These are phyloP conservation scores for Phaeosphaeria sp. DNA, from an alignment of 2,329 filamentous ascomycete species.

Conservation along the genomic window DNA sequence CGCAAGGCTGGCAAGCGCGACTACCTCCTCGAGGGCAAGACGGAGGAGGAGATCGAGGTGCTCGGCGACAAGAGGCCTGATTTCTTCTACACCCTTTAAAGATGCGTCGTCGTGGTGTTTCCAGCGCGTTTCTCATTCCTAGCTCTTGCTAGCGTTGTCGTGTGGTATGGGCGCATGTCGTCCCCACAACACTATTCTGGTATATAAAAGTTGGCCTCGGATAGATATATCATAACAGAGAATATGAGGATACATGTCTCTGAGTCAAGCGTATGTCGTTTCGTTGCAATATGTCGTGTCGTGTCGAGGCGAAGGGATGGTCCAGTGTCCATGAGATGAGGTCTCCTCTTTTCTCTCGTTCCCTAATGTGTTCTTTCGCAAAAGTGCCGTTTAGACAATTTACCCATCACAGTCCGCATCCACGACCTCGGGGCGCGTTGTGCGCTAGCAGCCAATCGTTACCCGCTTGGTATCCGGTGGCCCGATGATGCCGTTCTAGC, in stretches of 20 bases:
- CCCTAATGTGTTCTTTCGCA: neutral
- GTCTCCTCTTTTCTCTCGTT: neutral
- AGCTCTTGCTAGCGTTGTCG: neutral
- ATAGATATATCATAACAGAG: neutral
- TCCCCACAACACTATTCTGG: neutral
- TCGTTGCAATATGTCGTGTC: neutral
- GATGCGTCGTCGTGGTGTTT: neutral
- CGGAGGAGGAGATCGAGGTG: conserved; percentile 65
- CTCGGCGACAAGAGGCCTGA: conserved; percentile 74
- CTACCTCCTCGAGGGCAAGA: conserved; percentile 70
- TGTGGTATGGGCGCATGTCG: neutral
- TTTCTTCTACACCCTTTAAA: conserved; percentile 71
- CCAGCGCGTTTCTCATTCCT: neutral
- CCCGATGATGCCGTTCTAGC: conserved; percentile 1
- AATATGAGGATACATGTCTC: neutral
- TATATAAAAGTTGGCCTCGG: neutral
- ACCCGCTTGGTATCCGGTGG: conserved; percentile 8
- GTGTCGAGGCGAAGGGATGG: neutral
- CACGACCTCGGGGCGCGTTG: conserved; percentile 3
- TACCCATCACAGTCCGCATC: neutral
- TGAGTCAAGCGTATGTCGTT: neutral
- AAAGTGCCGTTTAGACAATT: neutral
- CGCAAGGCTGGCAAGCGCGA: conserved; percentile 71
- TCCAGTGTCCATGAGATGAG: neutral
- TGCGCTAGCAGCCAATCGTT: neutral